Percentiles rank a stretch among this genome's conserved stretches.
Conservation (phyloP, 1,139 yeast species). For the Fermentozyma sake region DNA sequence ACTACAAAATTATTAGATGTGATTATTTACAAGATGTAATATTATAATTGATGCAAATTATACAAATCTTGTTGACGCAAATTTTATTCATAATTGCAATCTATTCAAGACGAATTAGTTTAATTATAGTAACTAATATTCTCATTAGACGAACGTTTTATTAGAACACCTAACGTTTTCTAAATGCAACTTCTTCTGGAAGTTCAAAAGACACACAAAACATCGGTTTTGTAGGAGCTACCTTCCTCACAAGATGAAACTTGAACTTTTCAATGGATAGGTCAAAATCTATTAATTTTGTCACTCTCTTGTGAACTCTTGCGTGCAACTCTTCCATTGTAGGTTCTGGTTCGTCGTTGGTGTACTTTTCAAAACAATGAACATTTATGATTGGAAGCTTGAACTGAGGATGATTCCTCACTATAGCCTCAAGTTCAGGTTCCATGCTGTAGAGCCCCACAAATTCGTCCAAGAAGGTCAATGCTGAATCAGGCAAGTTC, state of each 20-base stretch:
- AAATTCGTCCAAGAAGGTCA: slow-evolving; percentile 76
- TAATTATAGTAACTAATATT: too few species aligned
- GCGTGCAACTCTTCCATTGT: slow-evolving; percentile 56
- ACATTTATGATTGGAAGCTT: slow-evolving; percentile 75
- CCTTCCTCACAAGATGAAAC: slow-evolving; percentile 85
- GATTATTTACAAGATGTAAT: too few species aligned
- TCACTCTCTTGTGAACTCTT: slow-evolving; percentile 59
- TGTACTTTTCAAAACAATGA: slow-evolving; percentile 89
- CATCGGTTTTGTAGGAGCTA: slow-evolving; percentile 97
- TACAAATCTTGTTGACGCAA: too few species aligned
- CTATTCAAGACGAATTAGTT: too few species aligned
- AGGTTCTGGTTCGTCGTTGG: slow-evolving; percentile 69
- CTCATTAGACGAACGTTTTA: too few species aligned
- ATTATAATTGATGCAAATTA: too few species aligned
- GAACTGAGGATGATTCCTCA: slow-evolving; percentile 37
- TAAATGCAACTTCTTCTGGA: slow-evolving; percentile 76
- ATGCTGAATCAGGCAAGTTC: slow-evolving; percentile 94
- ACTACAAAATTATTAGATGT: too few species aligned
- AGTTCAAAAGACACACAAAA: slow-evolving; percentile 77
- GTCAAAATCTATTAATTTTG: slow-evolving; percentile 46
- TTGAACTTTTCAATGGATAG: slow-evolving; percentile 43
- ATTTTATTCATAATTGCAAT: too few species aligned
- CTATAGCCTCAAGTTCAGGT: slow-evolving; percentile 29
- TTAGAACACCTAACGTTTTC: too few species aligned
- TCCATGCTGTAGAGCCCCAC: slow-evolving; percentile 57